Evolutionary conservation across 2,329 filamentous ascomycete species (phyloP).

Genomic region (Lachnellula arida): DNA sequence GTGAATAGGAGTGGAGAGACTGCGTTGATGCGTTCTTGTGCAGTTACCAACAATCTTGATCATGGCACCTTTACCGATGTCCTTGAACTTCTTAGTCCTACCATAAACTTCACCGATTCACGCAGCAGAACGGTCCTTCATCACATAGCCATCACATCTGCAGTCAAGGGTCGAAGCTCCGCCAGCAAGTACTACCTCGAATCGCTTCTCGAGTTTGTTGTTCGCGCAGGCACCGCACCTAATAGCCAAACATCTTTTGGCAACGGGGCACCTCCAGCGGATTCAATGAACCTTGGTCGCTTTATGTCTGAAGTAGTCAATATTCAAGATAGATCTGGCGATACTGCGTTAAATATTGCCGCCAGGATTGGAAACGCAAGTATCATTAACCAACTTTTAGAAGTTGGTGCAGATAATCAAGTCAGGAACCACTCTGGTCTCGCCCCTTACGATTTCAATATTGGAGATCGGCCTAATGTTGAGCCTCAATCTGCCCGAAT

Average conservation of each 20-base stretch:
- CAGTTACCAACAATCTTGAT: constrained; percentile 92
- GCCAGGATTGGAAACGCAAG: constrained; percentile 88
- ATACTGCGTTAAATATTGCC: constrained; percentile 91
- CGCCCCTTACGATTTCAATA: constrained; percentile 88
- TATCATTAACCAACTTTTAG: constrained; percentile 93
- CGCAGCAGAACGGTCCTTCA: constrained; percentile 90
- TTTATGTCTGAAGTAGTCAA: constrained; percentile 99
- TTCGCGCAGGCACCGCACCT: constrained; percentile 70
- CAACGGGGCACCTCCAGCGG: constrained; percentile 20
- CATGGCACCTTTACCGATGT: constrained; percentile 86
- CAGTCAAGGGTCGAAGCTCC: constrained; percentile 85
- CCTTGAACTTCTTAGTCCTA: constrained; percentile 80
- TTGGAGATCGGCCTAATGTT: constrained; percentile 58
- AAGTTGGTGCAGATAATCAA: constrained; percentile 89
- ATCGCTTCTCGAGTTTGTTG: constrained; percentile 88
- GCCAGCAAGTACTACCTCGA: constrained; percentile 96
- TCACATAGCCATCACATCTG: constrained; percentile 93
- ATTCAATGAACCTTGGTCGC: constrained; percentile 71
- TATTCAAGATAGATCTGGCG: constrained; percentile 85
- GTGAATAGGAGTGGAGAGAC: constrained; percentile 90
- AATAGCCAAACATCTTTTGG: constrained; percentile 43
- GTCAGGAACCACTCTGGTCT: constrained; percentile 88
- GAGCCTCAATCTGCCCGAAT: constrained; percentile 41
- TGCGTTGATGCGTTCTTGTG: constrained; percentile 84
- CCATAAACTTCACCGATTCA: constrained; percentile 85